These are phyloP conservation scores for Zangia roseola DNA, from an alignment of 768 basidiomycete species.

Conservation along the genomic window DNA sequence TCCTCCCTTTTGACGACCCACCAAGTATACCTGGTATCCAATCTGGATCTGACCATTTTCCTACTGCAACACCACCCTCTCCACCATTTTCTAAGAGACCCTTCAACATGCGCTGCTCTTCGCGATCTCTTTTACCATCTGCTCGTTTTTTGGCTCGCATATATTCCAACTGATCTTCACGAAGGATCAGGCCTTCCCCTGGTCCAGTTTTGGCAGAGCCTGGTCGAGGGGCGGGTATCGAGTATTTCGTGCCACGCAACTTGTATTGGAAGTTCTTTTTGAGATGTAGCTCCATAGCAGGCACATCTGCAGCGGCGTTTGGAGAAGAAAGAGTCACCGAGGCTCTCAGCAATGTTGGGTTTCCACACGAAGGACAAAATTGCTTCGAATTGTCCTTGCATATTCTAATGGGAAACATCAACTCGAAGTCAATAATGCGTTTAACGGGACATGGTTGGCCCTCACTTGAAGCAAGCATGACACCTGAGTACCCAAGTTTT, in stretches of 20 bases:
- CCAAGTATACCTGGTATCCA: conserved; percentile 84
- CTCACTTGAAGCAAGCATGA: conserved; percentile 99
- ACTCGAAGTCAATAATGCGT: not conserved
- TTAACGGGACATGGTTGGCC: conserved; percentile 8
- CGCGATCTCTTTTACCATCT: conserved; percentile 71
- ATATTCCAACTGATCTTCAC: conserved; percentile 93
- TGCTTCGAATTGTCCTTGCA: conserved; percentile 94
- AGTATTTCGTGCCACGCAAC: conserved; percentile 86
- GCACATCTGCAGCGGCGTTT: conserved; percentile 55
- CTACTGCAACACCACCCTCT: conserved; percentile 51
- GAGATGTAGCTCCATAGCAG: conserved; percentile 84
- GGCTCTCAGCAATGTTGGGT: conserved; percentile 83
- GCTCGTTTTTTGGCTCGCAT: conserved; percentile 76
- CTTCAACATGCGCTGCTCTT: conserved; percentile 67
- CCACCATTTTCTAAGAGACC: conserved; percentile 53
- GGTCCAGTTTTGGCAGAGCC: conserved; percentile 83
- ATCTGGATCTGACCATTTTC: conserved; percentile 95
- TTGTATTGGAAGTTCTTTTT: conserved; percentile 96
- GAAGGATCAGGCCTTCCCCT: conserved; percentile 80
- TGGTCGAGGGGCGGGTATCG: conserved; percentile 87
- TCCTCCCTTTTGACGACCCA: conserved; percentile 67
- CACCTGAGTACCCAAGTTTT: conserved; percentile 96
- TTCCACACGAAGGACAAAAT: conserved; percentile 98
- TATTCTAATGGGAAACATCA: conserved; percentile 51
- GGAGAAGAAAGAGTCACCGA: conserved; percentile 84